phyloP scores from a whole-genome alignment of 495 filamentous ascomycete species.

The Pyrenula massariospora region DNA sequence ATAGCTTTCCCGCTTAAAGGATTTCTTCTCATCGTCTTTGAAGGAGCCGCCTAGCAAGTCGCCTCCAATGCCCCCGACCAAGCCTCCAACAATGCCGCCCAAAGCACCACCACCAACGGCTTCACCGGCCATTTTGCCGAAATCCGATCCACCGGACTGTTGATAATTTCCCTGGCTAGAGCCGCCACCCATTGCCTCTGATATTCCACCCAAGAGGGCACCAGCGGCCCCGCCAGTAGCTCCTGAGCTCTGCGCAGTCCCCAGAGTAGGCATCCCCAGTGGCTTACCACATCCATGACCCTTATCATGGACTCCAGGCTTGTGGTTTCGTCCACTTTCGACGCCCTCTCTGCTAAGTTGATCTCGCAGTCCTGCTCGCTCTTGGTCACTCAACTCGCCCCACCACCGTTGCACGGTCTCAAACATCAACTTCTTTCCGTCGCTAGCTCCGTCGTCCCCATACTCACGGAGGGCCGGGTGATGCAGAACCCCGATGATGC shows the following conservation, averaged over 20 bases:
- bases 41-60: conserved; percentile 25
- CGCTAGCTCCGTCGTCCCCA: conserved; percentile 59
- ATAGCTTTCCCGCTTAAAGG: conserved; percentile 15
- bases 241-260: conserved; percentile 25
- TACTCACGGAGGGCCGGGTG: conserved; percentile 64
- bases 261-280: conserved; percentile 38
- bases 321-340: conserved; percentile 63
- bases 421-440: conserved; percentile 71
- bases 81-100: conserved; percentile 38
- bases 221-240: conserved; percentile 22
- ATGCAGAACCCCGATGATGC: conserved; percentile 79
- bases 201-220: conserved; percentile 33
- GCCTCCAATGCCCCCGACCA: conserved; percentile 35
- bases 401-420: conserved; percentile 70
- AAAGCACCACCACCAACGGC: conserved; percentile 34
- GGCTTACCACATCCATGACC: conserved; percentile 79
- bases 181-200: conserved; percentile 23
- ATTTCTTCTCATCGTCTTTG: conserved; percentile 14
- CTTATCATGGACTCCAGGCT: conserved; percentile 68
- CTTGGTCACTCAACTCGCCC: conserved; percentile 46
- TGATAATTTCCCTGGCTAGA: conserved; percentile 15
- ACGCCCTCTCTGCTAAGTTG: conserved; percentile 71
- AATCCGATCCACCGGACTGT: conserved; percentile 14
- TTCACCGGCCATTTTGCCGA: conserved; percentile 29
- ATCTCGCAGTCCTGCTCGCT: conserved; percentile 49